phyloP scores from a whole-genome alignment of 2,329 filamentous ascomycete genomes.

The Diaporthe australafricana region DNA sequence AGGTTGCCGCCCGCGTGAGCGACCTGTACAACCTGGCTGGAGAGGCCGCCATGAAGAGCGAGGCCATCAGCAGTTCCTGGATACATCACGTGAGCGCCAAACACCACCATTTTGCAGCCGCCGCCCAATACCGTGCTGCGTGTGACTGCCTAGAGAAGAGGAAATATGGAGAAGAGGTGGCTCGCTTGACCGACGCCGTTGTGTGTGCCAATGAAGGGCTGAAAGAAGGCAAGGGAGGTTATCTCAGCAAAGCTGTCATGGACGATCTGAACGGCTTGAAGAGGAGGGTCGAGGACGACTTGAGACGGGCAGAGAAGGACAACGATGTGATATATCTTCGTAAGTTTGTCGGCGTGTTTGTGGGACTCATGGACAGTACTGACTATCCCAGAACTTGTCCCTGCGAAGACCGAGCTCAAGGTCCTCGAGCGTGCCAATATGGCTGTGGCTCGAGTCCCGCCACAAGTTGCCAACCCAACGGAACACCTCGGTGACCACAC shows the following conservation, averaged over 20 bases:
- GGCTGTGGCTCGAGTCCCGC: conserved; percentile 83
- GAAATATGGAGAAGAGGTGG: conserved; percentile 95
- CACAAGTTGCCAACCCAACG: conserved; percentile 83
- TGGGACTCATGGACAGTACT: conserved; percentile 40
- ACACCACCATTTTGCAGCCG: conserved; percentile 95
- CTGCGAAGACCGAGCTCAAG: conserved; percentile 88
- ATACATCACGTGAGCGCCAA: conserved; percentile 98
- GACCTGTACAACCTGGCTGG: conserved; percentile 89
- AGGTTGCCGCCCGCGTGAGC: conserved; percentile 88
- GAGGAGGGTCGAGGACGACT: conserved; percentile 82
- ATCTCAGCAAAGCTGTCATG: conserved; percentile 84
- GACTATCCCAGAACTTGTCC: conserved; percentile 72
- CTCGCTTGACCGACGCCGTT: conserved; percentile 84
- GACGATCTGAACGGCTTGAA: conserved; percentile 88
- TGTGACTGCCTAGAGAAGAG: conserved; percentile 93
- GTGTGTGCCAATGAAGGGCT: conserved; percentile 86
- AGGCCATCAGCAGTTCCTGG: conserved; percentile 92
- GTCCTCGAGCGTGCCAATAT: conserved; percentile 89
- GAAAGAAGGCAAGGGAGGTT: conserved; percentile 78
- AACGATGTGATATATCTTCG: conserved; percentile 95
- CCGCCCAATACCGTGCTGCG: conserved; percentile 91
- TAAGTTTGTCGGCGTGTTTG: conserved; percentile 51
- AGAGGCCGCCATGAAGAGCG: conserved; percentile 88
- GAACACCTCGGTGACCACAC: conserved; percentile 83
- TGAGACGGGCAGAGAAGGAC: conserved; percentile 94